These are phyloP conservation scores for Aspergillus sclerotioniger DNA, from an alignment of 495 filamentous ascomycete genomes.

Conservation along the genomic window DNA sequence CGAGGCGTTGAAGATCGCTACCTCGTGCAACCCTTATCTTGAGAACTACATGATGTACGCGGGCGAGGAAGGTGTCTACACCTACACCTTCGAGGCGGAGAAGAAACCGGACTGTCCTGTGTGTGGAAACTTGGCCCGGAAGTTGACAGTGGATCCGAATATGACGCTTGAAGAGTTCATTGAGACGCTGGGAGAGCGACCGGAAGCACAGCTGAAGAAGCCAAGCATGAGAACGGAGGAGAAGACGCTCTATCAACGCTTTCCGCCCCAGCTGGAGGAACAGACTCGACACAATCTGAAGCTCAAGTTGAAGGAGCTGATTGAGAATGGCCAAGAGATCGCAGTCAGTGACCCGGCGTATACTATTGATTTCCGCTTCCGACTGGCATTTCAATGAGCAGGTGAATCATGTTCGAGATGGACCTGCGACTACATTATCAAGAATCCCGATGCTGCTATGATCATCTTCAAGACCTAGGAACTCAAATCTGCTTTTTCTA, in stretches of 20 bases:
- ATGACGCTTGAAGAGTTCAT: slow-evolving; percentile 82
- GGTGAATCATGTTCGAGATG: background rate
- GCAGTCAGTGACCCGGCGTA: slow-evolving; percentile 83
- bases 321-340: slow-evolving; percentile 68
- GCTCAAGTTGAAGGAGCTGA: slow-evolving; percentile 66
- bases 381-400: slow-evolving; percentile 43
- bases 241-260: slow-evolving; percentile 86
- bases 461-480: slow-evolving; percentile 23
- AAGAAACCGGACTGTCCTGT: slow-evolving; percentile 93
- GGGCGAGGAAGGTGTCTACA: slow-evolving; percentile 92
- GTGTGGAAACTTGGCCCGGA: slow-evolving; percentile 77
- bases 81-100: slow-evolving; percentile 91
- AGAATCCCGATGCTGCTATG: slow-evolving; percentile 14
- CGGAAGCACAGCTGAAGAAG: slow-evolving; percentile 87
- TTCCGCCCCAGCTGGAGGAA: slow-evolving; percentile 74
- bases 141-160: slow-evolving; percentile 65
- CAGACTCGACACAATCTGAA: slow-evolving; percentile 77
- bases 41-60: slow-evolving; percentile 99
- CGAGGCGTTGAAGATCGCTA: slow-evolving; percentile 93
- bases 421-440: slow-evolving; percentile 17
- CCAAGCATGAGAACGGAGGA: slow-evolving; percentile 79
- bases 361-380: slow-evolving; percentile 68
- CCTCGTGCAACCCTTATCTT: slow-evolving; percentile 73
- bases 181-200: slow-evolving; percentile 74
- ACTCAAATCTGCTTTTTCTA: slow-evolving; percentile 32